Base-by-base conservation (phyloP, 2,329 filamentous ascomycete species). In the Zasmidium angulare region DNA sequence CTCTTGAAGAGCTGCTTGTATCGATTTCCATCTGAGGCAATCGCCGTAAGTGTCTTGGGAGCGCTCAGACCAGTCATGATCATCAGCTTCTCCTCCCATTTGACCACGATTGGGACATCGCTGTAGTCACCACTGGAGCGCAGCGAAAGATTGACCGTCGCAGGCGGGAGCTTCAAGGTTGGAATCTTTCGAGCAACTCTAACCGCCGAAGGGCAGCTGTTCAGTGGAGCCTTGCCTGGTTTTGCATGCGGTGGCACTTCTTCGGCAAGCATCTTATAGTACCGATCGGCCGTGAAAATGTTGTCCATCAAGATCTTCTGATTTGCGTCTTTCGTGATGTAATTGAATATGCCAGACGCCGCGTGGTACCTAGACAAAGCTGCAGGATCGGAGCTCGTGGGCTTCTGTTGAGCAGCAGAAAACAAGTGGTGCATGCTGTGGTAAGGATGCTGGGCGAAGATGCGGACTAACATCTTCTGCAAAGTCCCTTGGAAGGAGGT, bases 361-460 rank as follows among this genome's bases (percentile, higher is more conserved):
- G 93, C 92, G 63, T 81, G 82, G 67, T 89, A 86, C 51, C 95
- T 87, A 3, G 89, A 88, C 20, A 87, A 78, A 0, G 90, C 89
- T 2, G 89, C 84, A 46, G 89, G 85, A 65, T 97, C 93, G 66
- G 89, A 54, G 53, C 74, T 81, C 67, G 88, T 86, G 53, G 73
- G 56, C 40, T 67, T 74, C 68, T 87, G 89, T 21, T 89, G 88
- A 3, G 59, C 56, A 3, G 59, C 56, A n/a, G 93, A 90, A 80
- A 93, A 97, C 46, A 99, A 91, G 68, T 98, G 93, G 72, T 99
- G 96, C 87, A 98, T 93, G 51, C 92, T 92, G 72, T 99, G 96
- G 73, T 93, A 96, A 0, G 95, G 96, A 75, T 99, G 95, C 58
- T 99, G 92, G 11, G 84, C 81, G 71, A 93, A 98, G 56, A 99